phyloP scores from a whole-genome alignment of 495 filamentous ascomycete species.

The Bacidia rubella region DNA sequence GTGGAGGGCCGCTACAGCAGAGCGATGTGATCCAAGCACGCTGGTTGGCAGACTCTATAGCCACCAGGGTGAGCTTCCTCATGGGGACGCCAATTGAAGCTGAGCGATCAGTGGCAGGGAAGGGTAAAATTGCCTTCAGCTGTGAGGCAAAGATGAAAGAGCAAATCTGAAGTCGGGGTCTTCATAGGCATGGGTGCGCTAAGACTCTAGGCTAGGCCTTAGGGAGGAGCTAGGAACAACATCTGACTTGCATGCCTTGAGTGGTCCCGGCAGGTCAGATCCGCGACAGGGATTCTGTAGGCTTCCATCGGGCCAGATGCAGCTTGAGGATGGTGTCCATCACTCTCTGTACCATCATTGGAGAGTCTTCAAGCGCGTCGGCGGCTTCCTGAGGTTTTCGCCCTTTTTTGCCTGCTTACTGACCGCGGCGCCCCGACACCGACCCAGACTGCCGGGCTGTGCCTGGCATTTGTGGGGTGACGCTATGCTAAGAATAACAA shows the following conservation, averaged over 20 bases:
- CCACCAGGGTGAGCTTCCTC: not conserved
- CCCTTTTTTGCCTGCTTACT: not conserved
- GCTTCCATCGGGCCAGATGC: not conserved
- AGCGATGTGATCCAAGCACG: not conserved
- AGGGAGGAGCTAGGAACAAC: constrained; percentile 3
- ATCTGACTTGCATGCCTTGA: constrained; percentile 1
- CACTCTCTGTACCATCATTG: not conserved
- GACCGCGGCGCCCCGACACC: not conserved
- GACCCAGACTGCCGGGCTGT: not conserved
- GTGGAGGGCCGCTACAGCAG: not conserved
- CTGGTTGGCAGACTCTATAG: not conserved
- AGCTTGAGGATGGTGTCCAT: not conserved
- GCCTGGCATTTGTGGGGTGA: not conserved
- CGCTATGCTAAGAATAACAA: too few species aligned
- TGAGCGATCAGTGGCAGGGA: constrained; percentile 2
- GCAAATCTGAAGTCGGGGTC: constrained; percentile 6
- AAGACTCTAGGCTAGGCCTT: constrained; percentile 1
- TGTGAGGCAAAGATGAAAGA: not conserved
- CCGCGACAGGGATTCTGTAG: constrained; percentile 2
- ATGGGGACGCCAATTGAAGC: not conserved
- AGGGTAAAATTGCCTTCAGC: constrained; percentile 2
- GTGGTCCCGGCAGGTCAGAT: not conserved
- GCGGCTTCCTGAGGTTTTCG: not conserved
- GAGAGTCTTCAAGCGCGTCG: not conserved
- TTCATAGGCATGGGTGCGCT: not conserved